A percentile compares a stretch with the other conserved stretches of the same genome.
Conservation (phyloP, 352 stramenopile species). For the Phytophthora hibernalis region DNA sequence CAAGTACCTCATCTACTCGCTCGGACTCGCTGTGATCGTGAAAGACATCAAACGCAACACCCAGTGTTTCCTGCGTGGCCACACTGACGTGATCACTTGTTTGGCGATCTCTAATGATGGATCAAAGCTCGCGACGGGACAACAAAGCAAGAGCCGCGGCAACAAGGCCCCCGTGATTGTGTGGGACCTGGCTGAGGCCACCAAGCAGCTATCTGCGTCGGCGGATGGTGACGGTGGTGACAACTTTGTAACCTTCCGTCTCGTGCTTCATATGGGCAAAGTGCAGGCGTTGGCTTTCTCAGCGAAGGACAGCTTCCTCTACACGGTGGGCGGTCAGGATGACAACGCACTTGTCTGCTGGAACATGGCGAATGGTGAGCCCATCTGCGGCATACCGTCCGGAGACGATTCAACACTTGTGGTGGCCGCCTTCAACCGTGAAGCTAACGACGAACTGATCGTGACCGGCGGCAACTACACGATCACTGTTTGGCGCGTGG, state of each 20-base stretch:
- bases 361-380: slow-evolving; percentile 89
- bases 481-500: slow-evolving; percentile 90
- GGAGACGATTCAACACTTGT: slow-evolving; percentile 93
- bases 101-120: slow-evolving; percentile 93
- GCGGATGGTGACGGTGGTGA: slow-evolving; percentile 44
- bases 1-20: slow-evolving; percentile 86
- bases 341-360: slow-evolving; percentile 98
- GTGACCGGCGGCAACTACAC: slow-evolving; percentile 96
- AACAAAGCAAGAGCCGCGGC: slow-evolving; percentile 93
- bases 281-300: slow-evolving; percentile 95
- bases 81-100: slow-evolving; percentile 94
- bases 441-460: slow-evolving; percentile 91
- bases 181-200: slow-evolving; percentile 93
- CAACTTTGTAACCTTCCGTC: slow-evolving; percentile 83
- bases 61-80: slow-evolving; percentile 92
- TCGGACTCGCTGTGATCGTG: slow-evolving; percentile 86
- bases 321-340: slow-evolving; percentile 95
- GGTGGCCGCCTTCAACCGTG: slow-evolving; percentile 86
- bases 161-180: slow-evolving; percentile 95
- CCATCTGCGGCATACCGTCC: slow-evolving; percentile 94
- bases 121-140: slow-evolving; percentile 87
- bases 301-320: slow-evolving; percentile 87
- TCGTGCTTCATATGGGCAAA: slow-evolving; percentile 96
- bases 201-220: slow-evolving; percentile 64
- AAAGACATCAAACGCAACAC: slow-evolving; percentile 78